These are phyloP conservation scores for Penstemon eatonii DNA, from an alignment of 257 asterid species.

Conservation along the genomic window DNA sequence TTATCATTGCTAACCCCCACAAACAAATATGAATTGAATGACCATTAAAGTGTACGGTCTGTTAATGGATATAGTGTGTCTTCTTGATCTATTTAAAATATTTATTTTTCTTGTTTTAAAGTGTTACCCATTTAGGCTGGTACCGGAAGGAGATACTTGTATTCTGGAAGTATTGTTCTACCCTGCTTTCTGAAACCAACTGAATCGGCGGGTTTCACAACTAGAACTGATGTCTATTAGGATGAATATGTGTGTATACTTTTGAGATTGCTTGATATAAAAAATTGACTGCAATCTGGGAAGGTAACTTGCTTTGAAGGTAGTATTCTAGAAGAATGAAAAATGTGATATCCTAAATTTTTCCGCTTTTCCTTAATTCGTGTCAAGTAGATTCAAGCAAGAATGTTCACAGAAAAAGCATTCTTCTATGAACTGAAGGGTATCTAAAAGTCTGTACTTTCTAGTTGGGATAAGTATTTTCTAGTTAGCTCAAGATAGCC, in stretches of 20 bases:
- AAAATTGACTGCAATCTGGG: too few relatives aligned
- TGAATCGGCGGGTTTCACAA: too few relatives aligned
- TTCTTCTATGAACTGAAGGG: neutral
- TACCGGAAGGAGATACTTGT: slow-evolving; percentile 1
- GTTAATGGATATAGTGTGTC: too few relatives aligned
- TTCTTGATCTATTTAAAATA: neutral
- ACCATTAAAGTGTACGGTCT: too few relatives aligned
- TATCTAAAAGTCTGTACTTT: neutral
- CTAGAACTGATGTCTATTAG: neutral
- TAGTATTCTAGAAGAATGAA: slow-evolving; percentile 1
- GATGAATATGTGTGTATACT: neutral
- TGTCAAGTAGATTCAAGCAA: neutral
- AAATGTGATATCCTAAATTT: neutral
- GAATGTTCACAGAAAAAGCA: neutral
- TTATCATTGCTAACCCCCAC: too few relatives aligned
- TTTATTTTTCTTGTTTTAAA: neutral
- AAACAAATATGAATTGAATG: too few relatives aligned
- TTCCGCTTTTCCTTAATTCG: neutral
- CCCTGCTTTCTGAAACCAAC: too few relatives aligned
- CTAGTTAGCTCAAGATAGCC: slow-evolving; percentile 14
- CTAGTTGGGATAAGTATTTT: neutral
- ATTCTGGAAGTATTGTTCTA: neutral
- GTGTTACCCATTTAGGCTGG: neutral
- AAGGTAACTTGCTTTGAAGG: too few relatives aligned
- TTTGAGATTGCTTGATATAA: neutral